Conservation (phyloP, 805 yeast genomes). For the Wickerhamomyces subpelliculosus region DNA sequence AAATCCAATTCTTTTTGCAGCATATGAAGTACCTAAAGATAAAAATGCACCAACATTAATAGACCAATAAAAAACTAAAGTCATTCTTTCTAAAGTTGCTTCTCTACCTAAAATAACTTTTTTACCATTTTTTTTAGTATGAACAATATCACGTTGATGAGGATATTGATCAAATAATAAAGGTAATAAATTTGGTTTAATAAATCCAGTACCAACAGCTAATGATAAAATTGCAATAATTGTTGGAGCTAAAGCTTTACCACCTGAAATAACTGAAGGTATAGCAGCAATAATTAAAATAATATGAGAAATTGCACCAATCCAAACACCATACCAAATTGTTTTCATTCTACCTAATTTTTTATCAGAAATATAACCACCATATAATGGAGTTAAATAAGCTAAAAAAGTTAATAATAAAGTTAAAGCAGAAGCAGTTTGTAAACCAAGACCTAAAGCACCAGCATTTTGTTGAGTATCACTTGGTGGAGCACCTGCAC, state of each 20-base stretch:
- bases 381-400: conserved; percentile 66
- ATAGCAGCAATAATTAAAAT: conserved; percentile 59
- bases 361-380: conserved; percentile 67
- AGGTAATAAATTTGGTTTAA: conserved; percentile 59
- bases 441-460: conserved; percentile 47
- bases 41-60: conserved; percentile 67
- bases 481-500: conserved; percentile 6
- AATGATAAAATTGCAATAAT: conserved; percentile 34
- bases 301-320: conserved; percentile 54
- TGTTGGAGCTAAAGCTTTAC: conserved; percentile 49
- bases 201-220: conserved; percentile 74
- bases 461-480: conserved; percentile 25
- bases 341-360: conserved; percentile 65
- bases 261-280: conserved; percentile 39
- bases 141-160: conserved; percentile 47
- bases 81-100: conserved; percentile 60
- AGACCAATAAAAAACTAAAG: conserved; percentile 67
- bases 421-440: conserved; percentile 64
- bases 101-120: conserved; percentile 61
- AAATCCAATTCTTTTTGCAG: conserved; percentile 54
- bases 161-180: conserved; percentile 69
- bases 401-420: conserved; percentile 78
- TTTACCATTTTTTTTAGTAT: conserved; percentile 51
- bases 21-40: conserved; percentile 65
- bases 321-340: conserved; percentile 45